Base-by-base conservation (phyloP, 768 basidiomycete species). In the Fibroporia radiculosa region DNA sequence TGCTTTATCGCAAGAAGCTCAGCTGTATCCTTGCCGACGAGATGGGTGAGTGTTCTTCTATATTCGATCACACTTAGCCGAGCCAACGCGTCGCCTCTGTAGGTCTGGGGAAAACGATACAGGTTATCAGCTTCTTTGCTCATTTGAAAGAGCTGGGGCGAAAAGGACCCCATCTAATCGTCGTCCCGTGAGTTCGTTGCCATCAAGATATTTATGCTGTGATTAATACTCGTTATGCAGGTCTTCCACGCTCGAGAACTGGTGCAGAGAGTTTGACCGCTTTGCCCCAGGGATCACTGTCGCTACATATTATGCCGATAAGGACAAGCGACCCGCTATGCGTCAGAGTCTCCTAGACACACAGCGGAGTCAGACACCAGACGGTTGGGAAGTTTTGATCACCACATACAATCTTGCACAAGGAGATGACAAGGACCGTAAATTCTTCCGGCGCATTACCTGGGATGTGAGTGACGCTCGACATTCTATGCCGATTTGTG, bases 21-120 rank as follows among this genome's bases (percentile, higher is more conserved):
- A 93, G 91, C 51, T 97, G 95, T 63, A 98, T 99, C 59, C 75
- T 99, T 33, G 96, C 96, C 2, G 96, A 99, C 63, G 96, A 99
- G 64, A 99, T 99, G 96, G 95, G 95, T 89, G 64, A 55, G 78
- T 73, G 25, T 45, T 45, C 26, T 44, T 12, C 52, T 24, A 56
- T 48, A 24, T 19, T 44, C 14, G 26, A 26, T 47, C 16, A 42
- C 44, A 22, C 37, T 39, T 32, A 6, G 18, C 14, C 4, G 20
- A 11, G 31, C 18, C 25, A 47, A 36, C 44, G 14, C 31, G 8
- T 8, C 41, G 39, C 23, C 20, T 24, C 24, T 23, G 37, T 43
- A 96, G 95, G 95, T 57, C 81, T 99, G 51, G 96, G 96, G 22
- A 99, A 99, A 72, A 99, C 96, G 2, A 87, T 95, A 29, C 96